Evolutionary conservation across 305 asterid species (phyloP).

Genomic region (Plantago rigida): DNA sequence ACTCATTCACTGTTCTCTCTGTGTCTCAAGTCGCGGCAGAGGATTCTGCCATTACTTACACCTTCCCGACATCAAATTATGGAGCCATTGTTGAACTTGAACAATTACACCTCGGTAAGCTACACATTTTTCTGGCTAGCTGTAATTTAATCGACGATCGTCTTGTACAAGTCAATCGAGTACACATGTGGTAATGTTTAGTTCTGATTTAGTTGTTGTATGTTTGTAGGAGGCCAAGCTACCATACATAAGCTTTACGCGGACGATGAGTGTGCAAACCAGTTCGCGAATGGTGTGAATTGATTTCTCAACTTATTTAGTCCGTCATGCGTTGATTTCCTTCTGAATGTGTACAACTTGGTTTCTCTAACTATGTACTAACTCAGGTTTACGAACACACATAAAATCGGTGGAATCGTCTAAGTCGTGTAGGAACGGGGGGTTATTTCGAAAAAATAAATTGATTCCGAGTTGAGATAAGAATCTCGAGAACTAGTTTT

Average conservation of each 20-base stretch:
- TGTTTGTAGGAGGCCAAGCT: slow-evolving; percentile 36
- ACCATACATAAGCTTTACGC: slow-evolving; percentile 36
- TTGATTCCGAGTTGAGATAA: no score
- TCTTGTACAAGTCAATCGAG: background rate
- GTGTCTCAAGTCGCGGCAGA: slow-evolving; percentile 31
- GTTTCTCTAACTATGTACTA: no score
- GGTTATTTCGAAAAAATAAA: no score
- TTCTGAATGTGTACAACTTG: no score
- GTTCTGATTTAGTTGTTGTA: slow-evolving; percentile 17
- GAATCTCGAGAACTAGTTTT: no score
- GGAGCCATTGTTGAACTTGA: slow-evolving; percentile 32
- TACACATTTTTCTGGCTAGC: background rate
- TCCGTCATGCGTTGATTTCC: slow-evolving; percentile 1
- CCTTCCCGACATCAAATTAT: slow-evolving; percentile 26
- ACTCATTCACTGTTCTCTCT: background rate
- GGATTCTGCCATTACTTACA: slow-evolving; percentile 31
- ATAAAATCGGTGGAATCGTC: no score
- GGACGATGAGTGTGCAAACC: slow-evolving; percentile 54
- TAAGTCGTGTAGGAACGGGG: no score
- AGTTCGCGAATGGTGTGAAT: slow-evolving; percentile 47
- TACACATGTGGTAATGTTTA: background rate
- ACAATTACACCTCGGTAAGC: background rate
- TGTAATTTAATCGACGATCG: background rate
- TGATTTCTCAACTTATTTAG: slow-evolving; percentile 4
- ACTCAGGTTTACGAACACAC: no score